Evolutionary conservation across 371 early-diverging fungal genomes (phyloP), one percentile per base, ranked within the genome.

Genomic region (Parasitella parasitica): DNA sequence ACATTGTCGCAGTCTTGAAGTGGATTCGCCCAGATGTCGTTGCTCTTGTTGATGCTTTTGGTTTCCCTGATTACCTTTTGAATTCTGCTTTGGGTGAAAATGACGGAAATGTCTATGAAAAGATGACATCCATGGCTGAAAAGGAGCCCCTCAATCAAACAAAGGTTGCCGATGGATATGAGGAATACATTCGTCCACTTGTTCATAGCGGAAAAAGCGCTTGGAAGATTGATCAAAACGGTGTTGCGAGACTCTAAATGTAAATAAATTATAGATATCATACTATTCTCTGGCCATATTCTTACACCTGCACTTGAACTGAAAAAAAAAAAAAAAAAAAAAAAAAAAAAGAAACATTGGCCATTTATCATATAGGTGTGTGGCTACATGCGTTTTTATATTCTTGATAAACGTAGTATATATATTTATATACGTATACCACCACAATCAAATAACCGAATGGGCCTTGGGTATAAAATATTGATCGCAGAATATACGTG

Each of bases 61-160:
- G 81, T 11, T 74, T 90, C 54, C 80, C 91, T 1, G 94, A 93
- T 37, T 79, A 73, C 41, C 68, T 83, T 12, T 71, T 93, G 22
- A 86, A 90, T 54, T 88, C 89, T n/a, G 87, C 91, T 0, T 63
- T 93, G 28, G 94, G 91, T 13, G 74, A 81, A n/a, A 73, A 64
- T 6, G 85, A 91, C 28, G 93, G 92, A 20, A 64, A 79, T 48
- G 88, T 87, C 0, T 94, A 94, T 63, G 90, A 89, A 59, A 73
- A 81, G n/a, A 69, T 91, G 67, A 71, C 86, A 1, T 72, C 78
- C 55, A 80, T 84, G 83, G 86, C 89, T 0, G 83, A 87, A 70
- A 62, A 70, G 26, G 91, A 92, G 34, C 93, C 91, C 4, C 59
- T 91, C 35, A 92, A 92, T 65, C 70, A 75, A 26, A 52, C 27